phyloP scores from a whole-genome alignment of 2,329 filamentous ascomycete species.

The Phaeoacremonium minimum region DNA sequence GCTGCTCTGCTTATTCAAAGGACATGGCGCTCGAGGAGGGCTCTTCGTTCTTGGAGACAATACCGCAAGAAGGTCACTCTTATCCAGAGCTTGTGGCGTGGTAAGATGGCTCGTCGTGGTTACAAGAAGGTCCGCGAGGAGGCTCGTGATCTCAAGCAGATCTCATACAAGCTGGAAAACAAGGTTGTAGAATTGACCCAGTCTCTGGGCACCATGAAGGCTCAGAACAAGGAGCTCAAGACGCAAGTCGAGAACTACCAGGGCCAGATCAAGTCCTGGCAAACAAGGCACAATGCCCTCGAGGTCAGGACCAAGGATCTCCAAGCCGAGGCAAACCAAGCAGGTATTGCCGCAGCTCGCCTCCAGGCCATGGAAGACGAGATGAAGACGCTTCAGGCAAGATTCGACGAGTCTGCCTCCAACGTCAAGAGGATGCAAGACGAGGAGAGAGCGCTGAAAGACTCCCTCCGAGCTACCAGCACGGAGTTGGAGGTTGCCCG shows the following conservation, averaged over 20 bases:
- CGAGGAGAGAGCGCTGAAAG: constrained; percentile 81
- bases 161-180: constrained; percentile 98
- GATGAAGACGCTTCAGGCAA: constrained; percentile 85
- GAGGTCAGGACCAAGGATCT: constrained; percentile 90
- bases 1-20: constrained; percentile 88
- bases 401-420: constrained; percentile 82
- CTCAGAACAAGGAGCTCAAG: constrained; percentile 85
- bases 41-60: constrained; percentile 76
- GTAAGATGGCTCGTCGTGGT: constrained; percentile 70
- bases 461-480: constrained; percentile 74
- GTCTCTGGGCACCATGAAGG: constrained; percentile 84
- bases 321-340: constrained; percentile 95
- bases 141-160: constrained; percentile 96
- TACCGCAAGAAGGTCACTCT: constrained; percentile 87
- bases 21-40: constrained; percentile 76
- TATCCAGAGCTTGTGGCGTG: constrained; percentile 90
- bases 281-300: constrained; percentile 83
- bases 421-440: constrained; percentile 95
- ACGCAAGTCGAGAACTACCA: constrained; percentile 95
- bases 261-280: constrained; percentile 92
- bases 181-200: constrained; percentile 99
- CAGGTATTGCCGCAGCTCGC: constrained; percentile 88
- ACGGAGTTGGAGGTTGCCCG: constrained; percentile 77
- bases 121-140: constrained; percentile 95
- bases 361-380: constrained; percentile 91